Percentiles rank a stretch among this genome's conserved stretches.
Evolutionary conservation across 257 asterid genomes (phyloP).

Genomic region (Ophiorrhiza pumila): DNA sequence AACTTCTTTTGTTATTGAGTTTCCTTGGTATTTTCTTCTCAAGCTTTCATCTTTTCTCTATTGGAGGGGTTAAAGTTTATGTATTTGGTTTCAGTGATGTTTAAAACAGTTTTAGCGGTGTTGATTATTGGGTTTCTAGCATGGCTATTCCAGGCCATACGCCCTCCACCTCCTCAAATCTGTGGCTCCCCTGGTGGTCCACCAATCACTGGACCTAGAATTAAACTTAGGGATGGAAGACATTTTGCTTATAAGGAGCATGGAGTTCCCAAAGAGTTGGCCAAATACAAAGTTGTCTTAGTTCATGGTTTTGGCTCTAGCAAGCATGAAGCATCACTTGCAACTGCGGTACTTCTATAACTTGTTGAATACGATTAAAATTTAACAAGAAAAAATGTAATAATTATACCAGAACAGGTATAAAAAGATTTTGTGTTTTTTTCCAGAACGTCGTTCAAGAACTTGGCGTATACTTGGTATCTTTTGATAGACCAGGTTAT

Average conservation of each 20-base stretch:
- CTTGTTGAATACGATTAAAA: background rate
- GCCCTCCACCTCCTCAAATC: slow-evolving; percentile 59
- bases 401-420: background rate
- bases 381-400: background rate
- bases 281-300: slow-evolving; percentile 56
- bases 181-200: slow-evolving; percentile 71
- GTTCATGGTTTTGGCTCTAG: slow-evolving; percentile 65
- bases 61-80: background rate
- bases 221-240: slow-evolving; percentile 76
- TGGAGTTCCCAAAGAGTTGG: slow-evolving; percentile 67
- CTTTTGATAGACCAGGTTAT: slow-evolving; percentile 78
- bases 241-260: slow-evolving; percentile 71
- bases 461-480: slow-evolving; percentile 54
- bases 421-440: slow-evolving; percentile 1
- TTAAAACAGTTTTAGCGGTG: slow-evolving; percentile 40
- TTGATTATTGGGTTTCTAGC: slow-evolving; percentile 49
- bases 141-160: slow-evolving; percentile 48
- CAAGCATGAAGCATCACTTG: slow-evolving; percentile 49
- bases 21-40: background rate
- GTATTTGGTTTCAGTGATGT: slow-evolving; percentile 43
- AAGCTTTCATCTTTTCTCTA: background rate
- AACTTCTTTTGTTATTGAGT: background rate
- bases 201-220: slow-evolving; percentile 56
- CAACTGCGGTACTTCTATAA: slow-evolving; percentile 46
- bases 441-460: slow-evolving; percentile 51